phyloP scores from a whole-genome alignment of 176 grass and related monocot species.

The Aegilops umbellulata region DNA sequence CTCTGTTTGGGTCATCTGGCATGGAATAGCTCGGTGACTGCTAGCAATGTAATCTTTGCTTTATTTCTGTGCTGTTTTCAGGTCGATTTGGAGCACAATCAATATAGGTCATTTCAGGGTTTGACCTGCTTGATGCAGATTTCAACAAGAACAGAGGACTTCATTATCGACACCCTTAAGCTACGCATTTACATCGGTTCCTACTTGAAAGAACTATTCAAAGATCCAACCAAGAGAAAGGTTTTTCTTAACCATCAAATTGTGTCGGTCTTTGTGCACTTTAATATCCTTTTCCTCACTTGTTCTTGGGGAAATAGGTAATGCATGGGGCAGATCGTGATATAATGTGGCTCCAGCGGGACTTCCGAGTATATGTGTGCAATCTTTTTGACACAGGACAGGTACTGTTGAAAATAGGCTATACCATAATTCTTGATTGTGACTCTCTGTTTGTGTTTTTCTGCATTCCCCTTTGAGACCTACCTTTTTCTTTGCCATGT shows the following conservation, averaged over 20 bases:
- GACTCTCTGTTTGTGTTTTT: constrained; percentile 16
- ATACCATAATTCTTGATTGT: constrained; percentile 20
- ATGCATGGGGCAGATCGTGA: constrained; percentile 98
- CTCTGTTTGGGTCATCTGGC: constrained; percentile 14
- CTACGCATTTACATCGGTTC: constrained; percentile 76
- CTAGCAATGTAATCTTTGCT: constrained; percentile 9
- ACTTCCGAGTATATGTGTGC: constrained; percentile 88
- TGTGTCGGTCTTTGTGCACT: constrained; percentile 4
- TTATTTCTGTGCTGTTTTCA: constrained; percentile 41
- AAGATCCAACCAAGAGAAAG: constrained; percentile 93
- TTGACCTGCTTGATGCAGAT: constrained; percentile 99
- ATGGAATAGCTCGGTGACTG: neutral
- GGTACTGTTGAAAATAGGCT: constrained; percentile 44
- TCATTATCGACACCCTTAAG: constrained; percentile 91
- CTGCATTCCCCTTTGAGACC: neutral
- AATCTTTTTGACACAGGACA: constrained; percentile 98
- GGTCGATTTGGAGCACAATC: constrained; percentile 99
- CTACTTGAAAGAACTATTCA: constrained; percentile 74
- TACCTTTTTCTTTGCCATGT: constrained; percentile 18
- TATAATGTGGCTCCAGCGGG: constrained; percentile 88
- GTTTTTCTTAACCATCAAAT: constrained; percentile 34
- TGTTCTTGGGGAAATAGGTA: constrained; percentile 51
- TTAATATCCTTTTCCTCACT: constrained; percentile 32
- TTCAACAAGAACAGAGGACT: constrained; percentile 97
- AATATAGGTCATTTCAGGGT: constrained; percentile 96